Evolutionary conservation across 352 stramenopile species (phyloP).

Genomic region (Phytophthora aleatoria): DNA sequence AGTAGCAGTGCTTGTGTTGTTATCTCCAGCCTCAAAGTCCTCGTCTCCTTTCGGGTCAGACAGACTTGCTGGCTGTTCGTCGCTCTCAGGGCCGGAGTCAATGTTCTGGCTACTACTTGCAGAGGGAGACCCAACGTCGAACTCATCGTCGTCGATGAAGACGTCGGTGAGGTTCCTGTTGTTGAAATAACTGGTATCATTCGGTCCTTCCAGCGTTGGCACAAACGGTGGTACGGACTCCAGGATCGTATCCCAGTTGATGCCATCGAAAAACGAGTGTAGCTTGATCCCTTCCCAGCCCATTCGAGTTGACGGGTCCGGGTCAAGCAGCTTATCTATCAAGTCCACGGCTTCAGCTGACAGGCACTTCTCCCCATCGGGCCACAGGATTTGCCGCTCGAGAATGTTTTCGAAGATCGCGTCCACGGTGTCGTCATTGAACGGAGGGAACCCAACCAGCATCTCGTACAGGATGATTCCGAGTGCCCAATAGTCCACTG

Average conservation of each 20-base stretch:
- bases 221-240: conserved; percentile 86
- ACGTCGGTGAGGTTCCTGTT: conserved; percentile 87
- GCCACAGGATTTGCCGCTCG: conserved; percentile 85
- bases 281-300: conserved; percentile 64
- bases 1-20: conserved; percentile 19
- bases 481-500: conserved; percentile 90
- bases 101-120: conserved; percentile 30
- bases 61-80: conserved; percentile 16
- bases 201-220: conserved; percentile 81
- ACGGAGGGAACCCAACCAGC: conserved; percentile 87
- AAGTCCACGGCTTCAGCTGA: conserved; percentile 82
- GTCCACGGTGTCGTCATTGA: conserved; percentile 90
- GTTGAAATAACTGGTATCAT: conserved; percentile 92
- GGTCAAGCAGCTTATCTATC: conserved; percentile 81
- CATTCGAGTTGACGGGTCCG: conserved; percentile 65
- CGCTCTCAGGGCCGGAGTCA: conserved; percentile 35
- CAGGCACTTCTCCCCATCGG: conserved; percentile 86
- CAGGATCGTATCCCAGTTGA: conserved; percentile 85
- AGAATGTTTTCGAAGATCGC: conserved; percentile 90
- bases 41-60: conserved; percentile 25
- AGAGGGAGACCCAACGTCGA: conserved; percentile 58
- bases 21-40: conserved; percentile 7
- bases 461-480: conserved; percentile 93
- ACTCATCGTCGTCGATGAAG: conserved; percentile 86
- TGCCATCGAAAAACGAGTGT: conserved; percentile 78